Conservation (phyloP, 768 basidiomycete genomes). For the Kwoniella sp. region DNA sequence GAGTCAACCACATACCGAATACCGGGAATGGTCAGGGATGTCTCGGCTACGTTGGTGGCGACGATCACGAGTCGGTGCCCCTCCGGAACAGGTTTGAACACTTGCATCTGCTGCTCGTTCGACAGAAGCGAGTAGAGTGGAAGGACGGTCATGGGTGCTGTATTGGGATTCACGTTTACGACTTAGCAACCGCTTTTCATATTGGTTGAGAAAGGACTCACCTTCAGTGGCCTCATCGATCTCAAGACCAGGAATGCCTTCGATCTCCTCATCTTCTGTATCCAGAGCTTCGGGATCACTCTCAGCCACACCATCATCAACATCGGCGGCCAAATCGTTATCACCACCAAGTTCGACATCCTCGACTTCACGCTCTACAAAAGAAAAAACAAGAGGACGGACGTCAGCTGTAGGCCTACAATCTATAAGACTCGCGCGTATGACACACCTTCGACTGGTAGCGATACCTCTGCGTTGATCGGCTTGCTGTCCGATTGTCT, state of each 20-base stretch:
- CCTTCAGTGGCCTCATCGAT: constrained; percentile 52
- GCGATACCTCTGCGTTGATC: constrained; percentile 4
- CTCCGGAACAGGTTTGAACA: constrained; percentile 80
- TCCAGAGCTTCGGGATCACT: constrained; percentile 66
- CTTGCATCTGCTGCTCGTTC: constrained; percentile 91
- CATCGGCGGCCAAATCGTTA: constrained; percentile 59
- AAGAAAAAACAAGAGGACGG: constrained; percentile 12
- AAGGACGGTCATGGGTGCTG: constrained; percentile 91
- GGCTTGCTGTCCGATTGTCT: constrained; percentile 53
- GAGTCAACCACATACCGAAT: constrained; percentile 98
- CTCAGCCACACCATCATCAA: constrained; percentile 66
- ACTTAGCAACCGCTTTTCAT: neutral
- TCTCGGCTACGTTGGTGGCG: constrained; percentile 95
- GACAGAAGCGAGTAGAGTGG: constrained; percentile 91
- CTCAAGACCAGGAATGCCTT: constrained; percentile 56
- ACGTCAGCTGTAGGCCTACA: constrained; percentile 13
- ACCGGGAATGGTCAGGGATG: constrained; percentile 92
- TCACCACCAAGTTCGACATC: constrained; percentile 60
- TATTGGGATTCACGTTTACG: neutral
- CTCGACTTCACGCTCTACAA: constrained; percentile 57
- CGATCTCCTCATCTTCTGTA: constrained; percentile 66
- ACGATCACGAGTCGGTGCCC: constrained; percentile 87
- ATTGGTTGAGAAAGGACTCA: constrained; percentile 7
- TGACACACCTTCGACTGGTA: constrained; percentile 22
- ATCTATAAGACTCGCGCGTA: neutral